Base-by-base conservation (phyloP, 1,139 yeast species). In the Nakaseomyces glabratus region DNA sequence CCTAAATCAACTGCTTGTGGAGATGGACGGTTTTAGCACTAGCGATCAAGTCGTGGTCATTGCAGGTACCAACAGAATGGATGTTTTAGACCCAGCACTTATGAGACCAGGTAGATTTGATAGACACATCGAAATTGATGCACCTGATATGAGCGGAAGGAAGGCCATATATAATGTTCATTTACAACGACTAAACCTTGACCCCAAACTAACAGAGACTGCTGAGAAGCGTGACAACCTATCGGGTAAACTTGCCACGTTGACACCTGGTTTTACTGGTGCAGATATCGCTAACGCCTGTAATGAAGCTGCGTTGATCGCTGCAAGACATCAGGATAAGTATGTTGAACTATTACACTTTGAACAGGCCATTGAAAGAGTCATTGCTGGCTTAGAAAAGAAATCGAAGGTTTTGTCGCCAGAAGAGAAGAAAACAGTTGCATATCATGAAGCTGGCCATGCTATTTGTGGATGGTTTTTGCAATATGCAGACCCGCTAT, bases 101-200 rank as follows among this genome's bases (percentile, higher is more conserved):
- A 62, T 80, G 61, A 74, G 93, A 66, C 93, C 93, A 1, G 93
- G 93, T 24, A 72, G 93, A 66, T 81, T 81, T 49, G 93, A 81
- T 54, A 73, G 93, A 60, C 86, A 80, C 50, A 69, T 81, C 37
- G 65, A 74, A 21, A 71, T 81, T 42, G 90, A 81, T 56, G 71
- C 70, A 33, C 93, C 93, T 3, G 90, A 80, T 48, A 64, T 81
- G 24, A 81, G 77, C 57, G 93, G 90, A 10, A 72, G 93, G 57
- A 78, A 78, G 47, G 82, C 72, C 18, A 80, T 81, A 34, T 80
- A 77, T 55, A 71, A 69, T 47, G 88, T 80, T 29, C 86, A 80
- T 55, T 66, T 81, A 54, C 58, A 64, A 28, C 77, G 75, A 42
- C 61, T 81, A 40, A 74, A 71, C 46, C 63, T 78, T 39, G 66